Base-by-base conservation (phyloP, 2,329 filamentous ascomycete genomes). In the Volutella citrinella region DNA sequence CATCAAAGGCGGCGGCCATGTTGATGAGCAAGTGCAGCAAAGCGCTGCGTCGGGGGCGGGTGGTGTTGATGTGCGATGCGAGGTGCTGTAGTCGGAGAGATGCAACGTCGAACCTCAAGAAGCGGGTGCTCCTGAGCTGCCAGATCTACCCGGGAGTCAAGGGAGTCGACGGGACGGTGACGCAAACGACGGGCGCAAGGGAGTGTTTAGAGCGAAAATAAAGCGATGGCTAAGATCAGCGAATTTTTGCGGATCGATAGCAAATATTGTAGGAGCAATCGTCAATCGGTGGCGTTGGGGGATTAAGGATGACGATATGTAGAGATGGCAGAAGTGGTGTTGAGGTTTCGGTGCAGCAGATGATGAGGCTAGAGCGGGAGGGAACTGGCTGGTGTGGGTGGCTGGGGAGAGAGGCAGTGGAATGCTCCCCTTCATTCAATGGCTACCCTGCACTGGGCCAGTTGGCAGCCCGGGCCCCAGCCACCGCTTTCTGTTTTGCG, bases 1-100 rank as follows among this genome's bases (percentile, higher is more conserved):
- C 43, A 29, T 42, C 41, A 25, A 46, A 46, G 32, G 38, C 39
- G 31, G 48, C 47, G 29, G 48, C 48, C 58, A 62, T 62, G 8
- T 32, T 55, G 48, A 47, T 31, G 13, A 27, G 32, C 23, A 26
- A 27, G 15, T 28, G 36, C 41, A 44, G 40, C 32, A 28, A 23
- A 29, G 37, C 33, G 36, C 42, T 44, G 40, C 34, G 32, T 32
- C 17, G 30, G 23, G 25, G 19, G 20, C 30, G 19, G 11, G 30
- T 25, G 45, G 24, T 16, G 18, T n/a, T 26, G 31, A 23, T 47
- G 16, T 26, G 11, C 28, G 13, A 30, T 19, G 30, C 32, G 39
- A 11, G 15, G 27, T 17, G 27, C 28, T 37, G 26, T 25, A 38
- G 25, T 41, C 13, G 5, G 26, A 24, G 14, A 29, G 40, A 40